Conservation (phyloP, 179 eudicot genomes). For the Patellifolia procumbens region DNA sequence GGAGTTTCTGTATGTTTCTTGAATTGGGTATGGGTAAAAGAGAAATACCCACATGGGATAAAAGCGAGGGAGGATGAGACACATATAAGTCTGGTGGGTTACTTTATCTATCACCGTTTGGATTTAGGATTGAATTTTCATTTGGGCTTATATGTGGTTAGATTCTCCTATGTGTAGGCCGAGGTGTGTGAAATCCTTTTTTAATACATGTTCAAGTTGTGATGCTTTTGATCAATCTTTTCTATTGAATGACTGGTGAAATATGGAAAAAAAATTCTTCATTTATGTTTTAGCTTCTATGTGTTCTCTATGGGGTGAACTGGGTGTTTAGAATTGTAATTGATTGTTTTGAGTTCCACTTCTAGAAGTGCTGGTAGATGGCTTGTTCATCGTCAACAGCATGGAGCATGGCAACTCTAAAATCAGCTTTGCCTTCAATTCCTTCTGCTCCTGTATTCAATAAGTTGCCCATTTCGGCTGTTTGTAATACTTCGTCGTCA, state of each 20-base stretch:
- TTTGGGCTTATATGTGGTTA: too few species aligned
- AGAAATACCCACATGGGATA: too few species aligned
- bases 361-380: conserved; percentile 11
- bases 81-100: too few species aligned
- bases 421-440: conserved; percentile 58
- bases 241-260: not conserved
- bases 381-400: conserved; percentile 46
- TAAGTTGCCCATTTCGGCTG: conserved; percentile 34
- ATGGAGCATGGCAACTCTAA: conserved; percentile 73
- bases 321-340: not conserved
- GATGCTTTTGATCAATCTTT: not conserved
- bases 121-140: too few species aligned
- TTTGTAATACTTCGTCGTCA: conserved; percentile 28
- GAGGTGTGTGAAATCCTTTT: too few species aligned
- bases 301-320: not conserved
- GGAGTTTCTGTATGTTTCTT: not conserved
- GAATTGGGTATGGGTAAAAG: conserved; percentile 13
- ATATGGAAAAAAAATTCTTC: not conserved
- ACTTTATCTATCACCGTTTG: too few species aligned
- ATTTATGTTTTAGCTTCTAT: not conserved
- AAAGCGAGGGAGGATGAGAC: too few species aligned
- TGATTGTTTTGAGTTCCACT: not conserved
- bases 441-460: conserved; percentile 28
- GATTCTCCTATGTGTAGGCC: too few species aligned
- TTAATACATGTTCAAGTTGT: not conserved